Percentiles rank a stretch among this genome's conserved stretches.
phyloP scores from a whole-genome alignment of 2,329 filamentous ascomycete species.

The Claviceps pazoutovae region DNA sequence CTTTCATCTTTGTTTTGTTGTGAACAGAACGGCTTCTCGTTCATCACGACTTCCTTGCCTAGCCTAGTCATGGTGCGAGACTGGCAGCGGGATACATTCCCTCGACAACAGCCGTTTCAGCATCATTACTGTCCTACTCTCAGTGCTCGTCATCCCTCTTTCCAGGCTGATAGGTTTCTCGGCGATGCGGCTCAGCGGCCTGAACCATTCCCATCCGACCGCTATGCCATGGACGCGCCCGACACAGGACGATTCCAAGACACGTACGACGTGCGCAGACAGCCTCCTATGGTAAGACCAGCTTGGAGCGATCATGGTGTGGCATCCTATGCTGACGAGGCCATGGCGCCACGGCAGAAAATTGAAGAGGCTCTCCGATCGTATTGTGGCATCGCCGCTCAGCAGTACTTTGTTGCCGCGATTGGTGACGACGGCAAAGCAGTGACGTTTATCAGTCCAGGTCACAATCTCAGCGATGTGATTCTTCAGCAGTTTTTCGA shows the following conservation, averaged over 20 bases:
- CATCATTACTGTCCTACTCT: conserved; percentile 10
- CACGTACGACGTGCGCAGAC: conserved; percentile 19
- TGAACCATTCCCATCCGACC: conserved; percentile 17
- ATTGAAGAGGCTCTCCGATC: conserved; percentile 38
- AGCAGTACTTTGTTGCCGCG: conserved; percentile 38
- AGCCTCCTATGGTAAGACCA: conserved; percentile 24
- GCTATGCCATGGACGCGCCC: conserved; percentile 14
- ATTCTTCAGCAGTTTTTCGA: conserved; percentile 33
- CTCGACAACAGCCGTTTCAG: conserved; percentile 19
- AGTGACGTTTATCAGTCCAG: conserved; percentile 32
- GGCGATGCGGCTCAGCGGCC: conserved; percentile 16
- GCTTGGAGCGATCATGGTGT: neutral
- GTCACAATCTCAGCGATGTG: conserved; percentile 22
- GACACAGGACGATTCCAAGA: conserved; percentile 24
- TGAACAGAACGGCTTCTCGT: neutral
- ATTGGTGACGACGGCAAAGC: conserved; percentile 33
- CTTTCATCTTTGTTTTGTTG: neutral
- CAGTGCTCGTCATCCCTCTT: conserved; percentile 17
- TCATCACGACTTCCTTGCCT: neutral
- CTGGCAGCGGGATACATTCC: conserved; percentile 24
- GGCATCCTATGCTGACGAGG: conserved; percentile 2
- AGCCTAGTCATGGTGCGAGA: conserved; percentile 25
- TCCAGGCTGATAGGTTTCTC: conserved; percentile 17
- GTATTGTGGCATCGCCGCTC: conserved; percentile 36
- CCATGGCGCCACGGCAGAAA: conserved; percentile 20